A percentile compares a stretch with the other conserved stretches of the same genome.
Conservation (phyloP, 208 protist genomes). For the Zelonia costaricensis region DNA sequence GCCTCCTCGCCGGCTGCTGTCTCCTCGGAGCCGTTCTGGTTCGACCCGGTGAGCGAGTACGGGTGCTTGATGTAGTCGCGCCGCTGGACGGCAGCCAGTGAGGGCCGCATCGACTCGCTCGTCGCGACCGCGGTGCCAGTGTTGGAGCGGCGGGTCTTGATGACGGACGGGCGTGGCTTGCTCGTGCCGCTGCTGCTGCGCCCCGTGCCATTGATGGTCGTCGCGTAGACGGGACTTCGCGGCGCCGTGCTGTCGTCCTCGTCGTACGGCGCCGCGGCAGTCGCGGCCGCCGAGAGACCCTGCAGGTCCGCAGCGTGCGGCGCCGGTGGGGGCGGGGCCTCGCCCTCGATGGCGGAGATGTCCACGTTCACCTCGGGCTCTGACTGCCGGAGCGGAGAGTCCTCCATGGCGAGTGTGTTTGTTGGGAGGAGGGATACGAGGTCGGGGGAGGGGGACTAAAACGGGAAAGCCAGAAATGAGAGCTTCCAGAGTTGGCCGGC, state of each 20-base stretch:
- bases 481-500: too few relatives aligned
- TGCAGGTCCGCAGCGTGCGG: background rate
- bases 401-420: conserved; percentile 1
- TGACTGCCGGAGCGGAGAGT: background rate
- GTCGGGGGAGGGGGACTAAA: too few relatives aligned
- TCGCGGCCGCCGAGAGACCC: background rate
- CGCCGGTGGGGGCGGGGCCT: background rate
- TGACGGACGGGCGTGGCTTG: conserved; percentile 2
- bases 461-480: too few relatives aligned
- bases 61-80: conserved; percentile 14
- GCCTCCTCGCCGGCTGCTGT: background rate
- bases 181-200: conserved; percentile 6
- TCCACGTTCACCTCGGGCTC: background rate
- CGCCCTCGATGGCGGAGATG: background rate
- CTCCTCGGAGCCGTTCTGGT: conserved; percentile 1
- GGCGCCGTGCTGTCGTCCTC: background rate
- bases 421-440: too few relatives aligned
- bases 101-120: background rate
- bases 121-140: background rate
- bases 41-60: background rate
- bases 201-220: too few relatives aligned
- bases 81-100: background rate
- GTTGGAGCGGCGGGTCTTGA: background rate
- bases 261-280: background rate
- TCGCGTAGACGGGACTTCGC: background rate